Evolutionary conservation across 75 land plant species (phyloP), one percentile per base, ranked within the genome.

Genomic region (Sequoiadendron giganteum): DNA sequence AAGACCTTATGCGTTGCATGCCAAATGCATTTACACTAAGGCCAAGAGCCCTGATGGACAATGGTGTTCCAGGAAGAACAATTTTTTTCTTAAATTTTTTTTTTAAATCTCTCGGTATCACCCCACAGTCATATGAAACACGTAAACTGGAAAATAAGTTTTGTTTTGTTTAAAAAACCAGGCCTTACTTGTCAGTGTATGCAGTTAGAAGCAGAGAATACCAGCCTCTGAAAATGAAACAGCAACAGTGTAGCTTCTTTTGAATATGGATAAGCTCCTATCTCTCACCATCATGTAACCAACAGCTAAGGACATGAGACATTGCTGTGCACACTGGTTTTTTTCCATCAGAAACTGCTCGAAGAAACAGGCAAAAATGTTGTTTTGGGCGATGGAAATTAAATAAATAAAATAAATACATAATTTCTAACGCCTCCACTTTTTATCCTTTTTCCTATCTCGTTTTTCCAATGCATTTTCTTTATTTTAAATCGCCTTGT

Each of bases 371-470:
- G 77, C 38, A 14, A 32, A 75, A 75, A 32, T 75, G 77, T 34
- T 75, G 77, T 34, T 32, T 30, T 14, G 16, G 77, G 38, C 38
- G 34, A 34, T 34, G 38, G 34, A 75, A 75, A 75, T 32, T 75
- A 75, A 75, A 75, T 75, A 75, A 75, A 75, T 34, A 75, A 34
- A 75, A 25, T 1, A 75, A 75, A 75, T 75, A 75, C 77, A 75
- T 75, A 75, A 75, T 32, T 75, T 75, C 77, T 34, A 75, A 75
- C 77, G 77, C 77, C 77, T 75, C 38, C 77, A 75, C 77, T 75
- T 34, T 32, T 75, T 75, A 75, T 75, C 77, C 38, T 58, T 58
- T 58, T 72, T 72, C 25, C 75, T n/a, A 70, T 70, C 32, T 70
- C 16, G 13, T 34, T 11, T 75, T 75, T 75, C 38, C 38, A 75